These are phyloP conservation scores for Ophiostoma sp. DNA, from an alignment of 2,329 filamentous ascomycete species.

Conservation along the genomic window DNA sequence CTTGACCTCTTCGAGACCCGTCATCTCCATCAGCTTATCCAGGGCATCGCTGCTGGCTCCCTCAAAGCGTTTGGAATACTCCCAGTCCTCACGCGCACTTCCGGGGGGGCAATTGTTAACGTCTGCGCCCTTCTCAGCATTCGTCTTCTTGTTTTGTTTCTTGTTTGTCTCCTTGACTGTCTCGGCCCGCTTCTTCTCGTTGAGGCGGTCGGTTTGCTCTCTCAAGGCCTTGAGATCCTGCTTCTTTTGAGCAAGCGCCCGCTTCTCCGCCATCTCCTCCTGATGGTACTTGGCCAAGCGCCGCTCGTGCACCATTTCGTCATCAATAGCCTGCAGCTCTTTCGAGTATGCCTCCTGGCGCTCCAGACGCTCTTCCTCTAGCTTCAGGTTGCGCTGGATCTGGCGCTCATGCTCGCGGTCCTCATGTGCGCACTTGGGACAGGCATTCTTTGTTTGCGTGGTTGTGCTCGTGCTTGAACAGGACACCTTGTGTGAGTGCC, in stretches of 20 bases:
- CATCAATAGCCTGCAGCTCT: slow-evolving; percentile 46
- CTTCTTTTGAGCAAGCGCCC: slow-evolving; percentile 42
- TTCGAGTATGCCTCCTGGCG: slow-evolving; percentile 43
- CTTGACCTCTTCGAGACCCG: slow-evolving; percentile 67
- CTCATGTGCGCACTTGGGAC: slow-evolving; percentile 49
- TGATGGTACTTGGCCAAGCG: slow-evolving; percentile 40
- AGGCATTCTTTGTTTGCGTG: slow-evolving; percentile 35
- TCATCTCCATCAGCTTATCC: slow-evolving; percentile 63
- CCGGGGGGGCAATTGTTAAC: background rate
- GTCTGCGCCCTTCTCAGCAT: background rate
- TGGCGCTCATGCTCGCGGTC: slow-evolving; percentile 42
- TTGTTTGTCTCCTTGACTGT: background rate
- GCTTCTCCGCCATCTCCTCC: slow-evolving; percentile 43
- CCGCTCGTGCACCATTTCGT: slow-evolving; percentile 48
- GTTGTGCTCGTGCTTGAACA: background rate
- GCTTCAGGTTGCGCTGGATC: slow-evolving; percentile 42
- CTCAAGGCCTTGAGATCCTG: slow-evolving; percentile 42
- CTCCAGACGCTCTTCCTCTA: slow-evolving; percentile 45
- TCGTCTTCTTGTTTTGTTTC: background rate
- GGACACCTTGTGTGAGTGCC: background rate
- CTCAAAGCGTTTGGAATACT: slow-evolving; percentile 51
- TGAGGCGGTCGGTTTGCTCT: slow-evolving; percentile 19
- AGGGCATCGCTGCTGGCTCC: slow-evolving; percentile 48
- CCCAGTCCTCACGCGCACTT: slow-evolving; percentile 49
- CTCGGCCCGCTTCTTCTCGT: slow-evolving; percentile 21